These are phyloP conservation scores for Candida smagusa DNA, from an alignment of 1,139 yeast genomes.

Conservation along the genomic window DNA sequence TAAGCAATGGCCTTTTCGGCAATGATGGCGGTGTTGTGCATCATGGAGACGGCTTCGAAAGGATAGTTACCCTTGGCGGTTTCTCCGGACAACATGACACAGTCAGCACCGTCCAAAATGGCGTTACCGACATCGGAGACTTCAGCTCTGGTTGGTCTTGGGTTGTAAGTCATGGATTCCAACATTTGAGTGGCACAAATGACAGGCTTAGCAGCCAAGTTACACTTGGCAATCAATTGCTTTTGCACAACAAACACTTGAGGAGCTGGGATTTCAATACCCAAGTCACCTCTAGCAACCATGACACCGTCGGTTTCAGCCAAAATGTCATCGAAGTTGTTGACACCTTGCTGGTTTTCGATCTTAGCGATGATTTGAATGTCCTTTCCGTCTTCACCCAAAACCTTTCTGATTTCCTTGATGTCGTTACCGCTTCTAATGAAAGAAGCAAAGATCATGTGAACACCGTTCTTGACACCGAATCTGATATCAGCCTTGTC, in stretches of 20 bases:
- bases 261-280: slow-evolving; percentile 99
- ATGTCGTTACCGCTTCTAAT: slow-evolving; percentile 94
- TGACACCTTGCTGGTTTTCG: slow-evolving; percentile 99
- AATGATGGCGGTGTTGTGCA: slow-evolving; percentile 95
- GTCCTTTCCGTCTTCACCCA: slow-evolving; percentile 95
- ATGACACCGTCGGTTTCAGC: slow-evolving; percentile 96
- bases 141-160: slow-evolving; percentile 99
- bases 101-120: slow-evolving; percentile 98
- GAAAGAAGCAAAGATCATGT: slow-evolving; percentile 97
- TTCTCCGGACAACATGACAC: slow-evolving; percentile 99
- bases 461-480: slow-evolving; percentile 96
- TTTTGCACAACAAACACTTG: slow-evolving; percentile 98
- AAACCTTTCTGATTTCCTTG: slow-evolving; percentile 82
- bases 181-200: slow-evolving; percentile 99
- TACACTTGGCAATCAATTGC: slow-evolving; percentile 98
- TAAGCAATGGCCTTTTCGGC: slow-evolving; percentile 98
- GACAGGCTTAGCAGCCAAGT: slow-evolving; percentile 98
- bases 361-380: slow-evolving; percentile 96
- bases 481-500: slow-evolving; percentile 86
- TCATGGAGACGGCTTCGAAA: slow-evolving; percentile 93
- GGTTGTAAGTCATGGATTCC: slow-evolving; percentile 99
- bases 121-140: slow-evolving; percentile 99
- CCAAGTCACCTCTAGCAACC: slow-evolving; percentile 99
- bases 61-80: slow-evolving; percentile 99
- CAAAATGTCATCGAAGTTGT: slow-evolving; percentile 96